Percentiles rank a stretch among this genome's conserved stretches.
These are phyloP conservation scores for Paramecium caudatum DNA, from an alignment of 73 alveolate species.

Conservation along the genomic window DNA sequence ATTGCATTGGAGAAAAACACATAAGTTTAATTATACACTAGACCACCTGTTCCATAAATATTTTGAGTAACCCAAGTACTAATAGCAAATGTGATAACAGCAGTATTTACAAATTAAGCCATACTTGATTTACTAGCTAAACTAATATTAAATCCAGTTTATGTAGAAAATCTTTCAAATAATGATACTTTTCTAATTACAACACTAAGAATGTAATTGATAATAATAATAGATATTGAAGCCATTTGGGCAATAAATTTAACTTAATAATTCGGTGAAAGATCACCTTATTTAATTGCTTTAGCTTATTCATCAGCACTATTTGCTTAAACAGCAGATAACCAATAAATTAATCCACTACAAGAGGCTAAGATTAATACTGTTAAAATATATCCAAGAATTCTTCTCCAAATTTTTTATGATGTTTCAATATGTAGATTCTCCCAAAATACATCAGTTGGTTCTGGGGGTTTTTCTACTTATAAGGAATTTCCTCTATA, in stretches of 20 bases:
- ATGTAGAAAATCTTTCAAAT: conserved; percentile 80
- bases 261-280: conserved; percentile 60
- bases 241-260: conserved; percentile 72
- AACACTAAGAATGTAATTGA: conserved; percentile 73
- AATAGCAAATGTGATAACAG: conserved; percentile 80
- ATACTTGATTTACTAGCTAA: conserved; percentile 80
- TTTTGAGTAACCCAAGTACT: conserved; percentile 51
- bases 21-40: conserved; percentile 67
- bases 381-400: conserved; percentile 71
- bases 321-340: conserved; percentile 67
- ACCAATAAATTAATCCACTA: conserved; percentile 76
- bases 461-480: conserved; percentile 87
- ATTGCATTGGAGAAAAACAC: conserved; percentile 68
- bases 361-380: conserved; percentile 71
- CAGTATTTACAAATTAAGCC: conserved; percentile 83
- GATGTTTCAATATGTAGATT: conserved; percentile 75
- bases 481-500: conserved; percentile 61
- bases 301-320: conserved; percentile 67
- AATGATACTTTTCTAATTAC: conserved; percentile 75
- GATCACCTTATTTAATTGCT: conserved; percentile 47
- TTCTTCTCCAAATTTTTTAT: conserved; percentile 62
- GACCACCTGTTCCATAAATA: conserved; percentile 70
- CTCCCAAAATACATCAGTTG: conserved; percentile 90
- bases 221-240: conserved; percentile 78
- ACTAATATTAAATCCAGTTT: conserved; percentile 81